Evolutionary conservation across 2,329 filamentous ascomycete genomes (phyloP).

Genomic region (Calonectria hawksworthii): DNA sequence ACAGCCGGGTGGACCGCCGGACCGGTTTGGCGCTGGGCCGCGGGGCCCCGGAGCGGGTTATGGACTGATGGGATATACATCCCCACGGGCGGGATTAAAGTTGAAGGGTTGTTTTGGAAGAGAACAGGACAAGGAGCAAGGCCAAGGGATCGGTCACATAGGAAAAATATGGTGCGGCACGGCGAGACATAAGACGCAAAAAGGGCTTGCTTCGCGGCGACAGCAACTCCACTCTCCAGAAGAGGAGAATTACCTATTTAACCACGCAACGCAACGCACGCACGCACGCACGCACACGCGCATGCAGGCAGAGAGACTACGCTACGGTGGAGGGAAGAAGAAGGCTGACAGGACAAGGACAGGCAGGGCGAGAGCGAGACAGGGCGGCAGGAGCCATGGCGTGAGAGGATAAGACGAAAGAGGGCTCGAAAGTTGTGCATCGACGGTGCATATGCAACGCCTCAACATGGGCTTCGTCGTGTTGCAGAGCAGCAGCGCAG

Average conservation of each 20-base stretch:
- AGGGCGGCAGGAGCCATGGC: slow-evolving; percentile 27
- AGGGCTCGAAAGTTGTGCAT: slow-evolving; percentile 29
- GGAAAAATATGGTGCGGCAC: slow-evolving; percentile 19
- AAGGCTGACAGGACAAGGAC: not conserved
- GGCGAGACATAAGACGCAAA: slow-evolving; percentile 23
- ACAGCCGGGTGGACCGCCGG: slow-evolving; percentile 25
- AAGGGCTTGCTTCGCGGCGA: slow-evolving; percentile 27
- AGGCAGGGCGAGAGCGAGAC: not conserved
- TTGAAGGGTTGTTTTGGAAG: not conserved
- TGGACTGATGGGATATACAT: slow-evolving; percentile 50
- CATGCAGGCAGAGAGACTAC: not conserved
- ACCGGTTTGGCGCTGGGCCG: slow-evolving; percentile 20
- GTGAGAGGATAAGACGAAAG: slow-evolving; percentile 29
- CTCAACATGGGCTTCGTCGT: slow-evolving; percentile 22
- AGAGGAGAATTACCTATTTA: slow-evolving; percentile 39
- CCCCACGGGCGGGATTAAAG: slow-evolving; percentile 24
- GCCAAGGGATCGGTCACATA: slow-evolving; percentile 25
- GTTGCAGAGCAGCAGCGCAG: not conserved
- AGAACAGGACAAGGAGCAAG: slow-evolving; percentile 1
- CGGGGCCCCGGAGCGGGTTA: slow-evolving; percentile 29
- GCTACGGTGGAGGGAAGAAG: not conserved
- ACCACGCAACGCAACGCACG: slow-evolving; percentile 24
- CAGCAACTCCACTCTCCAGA: slow-evolving; percentile 26
- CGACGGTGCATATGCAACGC: slow-evolving; percentile 43
- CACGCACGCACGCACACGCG: slow-evolving; percentile 26